Conservation (phyloP, 1,284 basidiomycete genomes). For the Vanrija sp. region DNA sequence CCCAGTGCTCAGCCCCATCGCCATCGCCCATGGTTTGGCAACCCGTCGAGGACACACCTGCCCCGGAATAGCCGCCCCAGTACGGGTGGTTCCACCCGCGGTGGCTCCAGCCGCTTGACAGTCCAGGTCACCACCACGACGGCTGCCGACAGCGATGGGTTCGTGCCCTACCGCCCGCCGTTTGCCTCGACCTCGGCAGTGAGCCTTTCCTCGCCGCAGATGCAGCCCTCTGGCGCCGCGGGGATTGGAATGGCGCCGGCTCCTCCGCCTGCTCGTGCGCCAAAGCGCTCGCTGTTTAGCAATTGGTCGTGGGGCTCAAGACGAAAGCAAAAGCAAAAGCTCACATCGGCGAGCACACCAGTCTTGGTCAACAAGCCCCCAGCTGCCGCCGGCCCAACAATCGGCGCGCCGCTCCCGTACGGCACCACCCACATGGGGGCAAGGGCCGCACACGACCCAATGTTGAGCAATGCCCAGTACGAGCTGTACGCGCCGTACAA, state of each 20-base stretch:
- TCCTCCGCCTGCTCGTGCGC: neutral
- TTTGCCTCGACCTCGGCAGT: conserved; percentile 3
- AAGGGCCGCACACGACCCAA: too few relatives aligned
- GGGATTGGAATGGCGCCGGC: conserved; percentile 14
- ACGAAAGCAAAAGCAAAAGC: conserved; percentile 2
- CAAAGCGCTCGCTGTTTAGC: neutral
- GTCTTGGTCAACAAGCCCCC: conserved; percentile 1
- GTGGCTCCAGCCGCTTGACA: too few relatives aligned
- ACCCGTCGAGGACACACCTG: too few relatives aligned
- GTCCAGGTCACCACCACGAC: neutral
- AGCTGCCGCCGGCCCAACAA: neutral
- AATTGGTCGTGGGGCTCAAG: conserved; percentile 2
- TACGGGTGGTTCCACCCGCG: too few relatives aligned
- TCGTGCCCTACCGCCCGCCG: conserved; percentile 18
- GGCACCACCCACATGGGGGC: neutral
- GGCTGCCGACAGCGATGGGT: conserved; percentile 7
- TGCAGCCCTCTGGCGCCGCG: conserved; percentile 15
- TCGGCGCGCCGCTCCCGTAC: neutral
- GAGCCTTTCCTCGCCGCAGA: conserved; percentile 1
- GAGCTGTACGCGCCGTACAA: neutral
- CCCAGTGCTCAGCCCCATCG: too few relatives aligned
- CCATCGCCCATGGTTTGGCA: too few relatives aligned
- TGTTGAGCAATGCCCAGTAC: neutral
- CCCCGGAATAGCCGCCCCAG: too few relatives aligned
- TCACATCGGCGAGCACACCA: conserved; percentile 2